Evolutionary conservation across 257 asterid species (phyloP).

Genomic region (Leonotis leonurus): DNA sequence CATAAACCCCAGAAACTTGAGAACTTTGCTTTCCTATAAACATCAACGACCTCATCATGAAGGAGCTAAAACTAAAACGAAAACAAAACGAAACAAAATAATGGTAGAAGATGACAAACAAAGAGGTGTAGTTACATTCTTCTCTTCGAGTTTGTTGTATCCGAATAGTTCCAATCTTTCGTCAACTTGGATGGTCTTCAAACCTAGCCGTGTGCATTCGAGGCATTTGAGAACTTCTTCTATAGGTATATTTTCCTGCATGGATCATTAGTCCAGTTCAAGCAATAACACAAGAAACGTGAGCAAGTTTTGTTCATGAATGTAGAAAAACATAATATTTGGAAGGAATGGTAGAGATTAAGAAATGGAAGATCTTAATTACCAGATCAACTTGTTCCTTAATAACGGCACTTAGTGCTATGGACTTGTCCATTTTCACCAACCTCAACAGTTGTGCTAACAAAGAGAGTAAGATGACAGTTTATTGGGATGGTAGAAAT

Average conservation of each 20-base stretch:
- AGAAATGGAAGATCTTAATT: constrained; percentile 9
- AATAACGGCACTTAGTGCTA: constrained; percentile 32
- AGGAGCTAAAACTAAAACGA: background rate
- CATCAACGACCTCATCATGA: background rate
- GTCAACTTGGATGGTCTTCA: constrained; percentile 27
- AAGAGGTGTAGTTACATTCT: constrained; percentile 26
- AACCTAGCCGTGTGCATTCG: constrained; percentile 35
- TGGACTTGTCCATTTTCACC: constrained; percentile 27
- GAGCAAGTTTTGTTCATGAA: too few species aligned
- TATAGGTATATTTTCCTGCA: constrained; percentile 48
- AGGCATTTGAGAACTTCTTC: constrained; percentile 42
- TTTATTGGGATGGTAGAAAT: too few species aligned
- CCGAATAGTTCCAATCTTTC: constrained; percentile 38
- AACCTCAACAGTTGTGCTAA: too few species aligned
- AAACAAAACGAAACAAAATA: background rate
- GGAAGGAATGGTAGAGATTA: too few species aligned
- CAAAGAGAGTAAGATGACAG: too few species aligned
- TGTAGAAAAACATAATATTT: too few species aligned
- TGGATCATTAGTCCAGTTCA: background rate
- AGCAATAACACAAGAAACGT: background rate
- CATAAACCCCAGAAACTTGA: too few species aligned
- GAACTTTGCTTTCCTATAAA: constrained; percentile 43
- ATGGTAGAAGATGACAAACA: background rate
- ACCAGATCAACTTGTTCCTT: constrained; percentile 60
- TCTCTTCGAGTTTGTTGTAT: constrained; percentile 49